A percentile compares a stretch with the other conserved stretches of the same genome.
Evolutionary conservation across 371 early-diverging fungal species (phyloP).

Genomic region (Fennellomyces sp.): DNA sequence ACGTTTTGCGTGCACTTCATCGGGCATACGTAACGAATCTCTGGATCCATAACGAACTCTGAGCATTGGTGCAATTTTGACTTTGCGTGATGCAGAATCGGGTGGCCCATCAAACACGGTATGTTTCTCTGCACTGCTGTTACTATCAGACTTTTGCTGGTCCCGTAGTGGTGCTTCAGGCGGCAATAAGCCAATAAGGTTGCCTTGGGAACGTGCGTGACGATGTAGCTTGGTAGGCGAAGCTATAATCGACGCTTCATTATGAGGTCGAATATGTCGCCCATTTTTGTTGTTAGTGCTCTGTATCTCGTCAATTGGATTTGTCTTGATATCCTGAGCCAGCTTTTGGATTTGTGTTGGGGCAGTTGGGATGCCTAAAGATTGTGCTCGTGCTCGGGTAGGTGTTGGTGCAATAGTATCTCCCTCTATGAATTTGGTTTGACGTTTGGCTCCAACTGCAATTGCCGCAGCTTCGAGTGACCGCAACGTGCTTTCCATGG

Average conservation of each 20-base stretch:
- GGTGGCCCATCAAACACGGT: constrained; percentile 4
- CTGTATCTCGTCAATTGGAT: constrained; percentile 3
- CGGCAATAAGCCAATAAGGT: constrained; percentile 29
- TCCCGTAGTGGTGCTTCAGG: constrained; percentile 1
- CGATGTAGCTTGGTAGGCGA: constrained; percentile 21
- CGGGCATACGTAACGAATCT: constrained; percentile 33
- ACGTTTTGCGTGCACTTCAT: constrained; percentile 21
- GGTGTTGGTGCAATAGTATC: background rate
- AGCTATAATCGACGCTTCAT: background rate
- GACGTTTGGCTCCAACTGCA: background rate
- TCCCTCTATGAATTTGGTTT: background rate
- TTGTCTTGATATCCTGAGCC: constrained; percentile 18
- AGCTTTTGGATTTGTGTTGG: constrained; percentile 19
- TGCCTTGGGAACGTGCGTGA: constrained; percentile 39
- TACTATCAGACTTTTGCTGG: constrained; percentile 9
- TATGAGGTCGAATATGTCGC: constrained; percentile 1
- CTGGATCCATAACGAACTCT: constrained; percentile 40
- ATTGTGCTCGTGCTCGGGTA: constrained; percentile 18
- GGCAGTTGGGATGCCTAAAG: constrained; percentile 9
- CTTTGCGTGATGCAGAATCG: constrained; percentile 18
- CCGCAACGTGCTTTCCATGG: background rate
- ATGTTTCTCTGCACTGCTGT: constrained; percentile 18
- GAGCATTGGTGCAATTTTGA: constrained; percentile 40
- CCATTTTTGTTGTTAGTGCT: background rate
- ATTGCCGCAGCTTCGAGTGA: constrained; percentile 13